Percentiles rank a stretch among this genome's conserved stretches.
These are phyloP conservation scores for Eleusine indica DNA, from an alignment of 176 grass and related monocot genomes.

Conservation along the genomic window DNA sequence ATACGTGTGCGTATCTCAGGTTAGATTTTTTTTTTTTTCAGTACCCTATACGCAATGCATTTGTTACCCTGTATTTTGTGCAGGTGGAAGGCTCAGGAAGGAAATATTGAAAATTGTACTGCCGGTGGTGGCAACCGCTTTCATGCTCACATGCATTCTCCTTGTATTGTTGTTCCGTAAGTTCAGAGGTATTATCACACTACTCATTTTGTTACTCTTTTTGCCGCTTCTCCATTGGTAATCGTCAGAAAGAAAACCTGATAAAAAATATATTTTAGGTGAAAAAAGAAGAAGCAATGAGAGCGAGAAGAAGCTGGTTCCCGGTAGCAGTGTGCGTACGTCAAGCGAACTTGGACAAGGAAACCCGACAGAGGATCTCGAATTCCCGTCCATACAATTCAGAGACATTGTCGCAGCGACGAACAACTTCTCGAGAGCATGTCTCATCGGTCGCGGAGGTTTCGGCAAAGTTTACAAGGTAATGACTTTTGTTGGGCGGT, in stretches of 20 bases:
- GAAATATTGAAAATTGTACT: conserved; percentile 24
- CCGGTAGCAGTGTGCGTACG: background rate
- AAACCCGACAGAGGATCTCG: conserved; percentile 24
- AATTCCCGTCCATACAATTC: conserved; percentile 50
- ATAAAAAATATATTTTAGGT: conserved; percentile 4
- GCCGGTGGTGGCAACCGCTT: conserved; percentile 1
- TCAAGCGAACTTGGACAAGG: conserved; percentile 24
- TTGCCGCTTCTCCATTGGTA: background rate
- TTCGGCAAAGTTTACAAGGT: conserved; percentile 76
- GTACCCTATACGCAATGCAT: background rate
- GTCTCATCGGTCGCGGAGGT: conserved; percentile 53
- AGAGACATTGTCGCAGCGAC: conserved; percentile 44
- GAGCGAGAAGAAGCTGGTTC: conserved; percentile 35
- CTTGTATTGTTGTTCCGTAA: conserved; percentile 26
- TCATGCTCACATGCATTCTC: conserved; percentile 30
- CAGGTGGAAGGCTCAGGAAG: background rate
- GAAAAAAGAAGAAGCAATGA: background rate
- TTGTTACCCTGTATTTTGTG: background rate
- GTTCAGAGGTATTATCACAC: conserved; percentile 27
- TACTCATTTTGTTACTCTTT: background rate
- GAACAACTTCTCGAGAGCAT: conserved; percentile 45
- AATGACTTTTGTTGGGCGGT: background rate
- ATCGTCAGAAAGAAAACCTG: background rate
- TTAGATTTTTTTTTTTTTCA: background rate
- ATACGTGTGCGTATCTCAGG: background rate